Conservation (phyloP, 805 yeast species). For the Candida michaelii region DNA sequence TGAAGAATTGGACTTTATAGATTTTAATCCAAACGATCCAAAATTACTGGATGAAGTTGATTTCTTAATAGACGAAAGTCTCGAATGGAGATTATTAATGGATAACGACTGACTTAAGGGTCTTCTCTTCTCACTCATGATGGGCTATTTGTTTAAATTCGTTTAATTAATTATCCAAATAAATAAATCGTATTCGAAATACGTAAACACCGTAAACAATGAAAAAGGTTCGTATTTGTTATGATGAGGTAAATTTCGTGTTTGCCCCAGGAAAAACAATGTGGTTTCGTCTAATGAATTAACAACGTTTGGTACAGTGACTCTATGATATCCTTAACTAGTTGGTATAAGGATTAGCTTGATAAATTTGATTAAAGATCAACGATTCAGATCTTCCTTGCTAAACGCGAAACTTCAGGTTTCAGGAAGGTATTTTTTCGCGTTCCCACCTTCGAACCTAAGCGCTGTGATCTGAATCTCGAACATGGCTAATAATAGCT, state of each 20-base stretch:
- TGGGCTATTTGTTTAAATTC: not conserved
- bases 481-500: too few relatives aligned
- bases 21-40: not conserved
- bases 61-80: slow-evolving; percentile 2
- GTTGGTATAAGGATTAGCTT: too few relatives aligned
- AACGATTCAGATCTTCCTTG: not conserved
- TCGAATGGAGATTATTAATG: slow-evolving; percentile 11
- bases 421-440: not conserved
- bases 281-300: too few relatives aligned
- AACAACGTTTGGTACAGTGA: too few relatives aligned
- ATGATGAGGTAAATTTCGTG: not conserved
- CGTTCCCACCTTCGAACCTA: too few relatives aligned
- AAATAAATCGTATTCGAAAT: not conserved
- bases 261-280: not conserved
- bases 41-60: slow-evolving; percentile 1
- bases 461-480: too few relatives aligned
- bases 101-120: slow-evolving; percentile 17
- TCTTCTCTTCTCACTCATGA: slow-evolving; percentile 12
- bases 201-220: not conserved
- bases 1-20: slow-evolving; percentile 3
- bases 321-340: too few relatives aligned
- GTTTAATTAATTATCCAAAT: not conserved
- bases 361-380: too few relatives aligned
- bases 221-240: too few relatives aligned
- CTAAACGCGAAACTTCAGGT: not conserved